These are phyloP conservation scores for Pythium myriotylum DNA, from an alignment of 352 stramenopile species.

Conservation along the genomic window DNA sequence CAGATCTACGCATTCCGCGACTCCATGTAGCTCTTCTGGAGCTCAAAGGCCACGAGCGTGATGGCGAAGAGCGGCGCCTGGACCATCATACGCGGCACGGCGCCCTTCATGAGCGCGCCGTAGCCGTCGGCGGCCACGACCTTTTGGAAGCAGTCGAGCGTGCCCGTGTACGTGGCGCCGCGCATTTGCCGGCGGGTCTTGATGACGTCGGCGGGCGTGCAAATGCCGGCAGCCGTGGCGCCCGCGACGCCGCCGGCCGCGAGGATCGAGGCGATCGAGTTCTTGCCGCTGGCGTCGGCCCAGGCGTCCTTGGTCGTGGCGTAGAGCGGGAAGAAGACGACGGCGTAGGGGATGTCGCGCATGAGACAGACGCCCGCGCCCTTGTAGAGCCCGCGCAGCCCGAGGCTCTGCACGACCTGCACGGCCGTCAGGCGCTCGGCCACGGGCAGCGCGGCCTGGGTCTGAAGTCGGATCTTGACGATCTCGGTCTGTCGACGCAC, in stretches of 20 bases:
- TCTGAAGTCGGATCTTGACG: slow-evolving; percentile 92
- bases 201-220: slow-evolving; percentile 83
- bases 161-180: slow-evolving; percentile 78
- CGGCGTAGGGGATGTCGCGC: slow-evolving; percentile 92
- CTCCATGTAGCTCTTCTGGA: slow-evolving; percentile 90
- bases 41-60: slow-evolving; percentile 82
- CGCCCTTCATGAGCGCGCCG: slow-evolving; percentile 85
- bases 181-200: slow-evolving; percentile 89
- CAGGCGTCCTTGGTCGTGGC: slow-evolving; percentile 60
- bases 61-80: slow-evolving; percentile 87
- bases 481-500: slow-evolving; percentile 76
- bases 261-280: slow-evolving; percentile 65
- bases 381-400: slow-evolving; percentile 85
- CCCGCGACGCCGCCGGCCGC: slow-evolving; percentile 62
- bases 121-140: slow-evolving; percentile 79
- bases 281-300: slow-evolving; percentile 52
- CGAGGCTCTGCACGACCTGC: slow-evolving; percentile 71
- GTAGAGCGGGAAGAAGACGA: slow-evolving; percentile 94
- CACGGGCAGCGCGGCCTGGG: slow-evolving; percentile 70
- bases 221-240: slow-evolving; percentile 59
- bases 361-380: slow-evolving; percentile 86
- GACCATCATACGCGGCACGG: slow-evolving; percentile 85
- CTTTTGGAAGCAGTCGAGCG: slow-evolving; percentile 83
- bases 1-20: slow-evolving; percentile 27
- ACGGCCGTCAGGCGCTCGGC: slow-evolving; percentile 59